phyloP scores from a whole-genome alignment of 2,329 filamentous ascomycete genomes.

The Fusarium oxysporum region DNA sequence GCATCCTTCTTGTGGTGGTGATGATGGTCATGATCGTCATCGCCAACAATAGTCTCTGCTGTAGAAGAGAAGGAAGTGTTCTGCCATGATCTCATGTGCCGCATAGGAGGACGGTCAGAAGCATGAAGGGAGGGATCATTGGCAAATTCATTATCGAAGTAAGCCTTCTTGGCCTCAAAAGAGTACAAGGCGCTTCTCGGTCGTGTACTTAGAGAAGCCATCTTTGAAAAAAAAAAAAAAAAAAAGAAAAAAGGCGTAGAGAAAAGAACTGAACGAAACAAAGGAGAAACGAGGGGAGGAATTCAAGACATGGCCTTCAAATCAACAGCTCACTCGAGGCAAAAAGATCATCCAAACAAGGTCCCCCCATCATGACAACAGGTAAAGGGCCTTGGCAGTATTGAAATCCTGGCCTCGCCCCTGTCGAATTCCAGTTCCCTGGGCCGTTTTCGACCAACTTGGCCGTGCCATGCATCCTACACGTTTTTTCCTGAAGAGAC shows the following conservation, averaged over 20 bases:
- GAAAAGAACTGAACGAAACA: not conserved
- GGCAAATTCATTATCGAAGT: not conserved
- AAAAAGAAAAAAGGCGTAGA: not conserved
- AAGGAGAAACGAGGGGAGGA: not conserved
- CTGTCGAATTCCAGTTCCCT: constrained; percentile 7
- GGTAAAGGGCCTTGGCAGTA: not conserved
- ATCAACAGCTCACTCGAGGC: not conserved
- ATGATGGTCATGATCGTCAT: not conserved
- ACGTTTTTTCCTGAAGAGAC: fast-evolving
- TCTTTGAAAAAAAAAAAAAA: not conserved
- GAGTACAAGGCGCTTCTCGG: not conserved
- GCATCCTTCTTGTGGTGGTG: not conserved
- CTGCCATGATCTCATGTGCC: not conserved
- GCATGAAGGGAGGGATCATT: not conserved
- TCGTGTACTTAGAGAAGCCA: not conserved
- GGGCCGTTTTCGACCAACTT: not conserved
- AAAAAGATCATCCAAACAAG: not conserved
- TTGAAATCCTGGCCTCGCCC: not conserved
- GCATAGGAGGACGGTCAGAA: not conserved
- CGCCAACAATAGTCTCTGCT: constrained; percentile 10
- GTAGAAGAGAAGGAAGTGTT: constrained; percentile 20
- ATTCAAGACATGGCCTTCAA: not conserved
- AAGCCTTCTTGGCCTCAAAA: not conserved
- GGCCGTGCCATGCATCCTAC: not conserved
- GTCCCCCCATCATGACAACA: not conserved